phyloP scores from a whole-genome alignment of 2,329 filamentous ascomycete genomes.

The Penicillium sp. region DNA sequence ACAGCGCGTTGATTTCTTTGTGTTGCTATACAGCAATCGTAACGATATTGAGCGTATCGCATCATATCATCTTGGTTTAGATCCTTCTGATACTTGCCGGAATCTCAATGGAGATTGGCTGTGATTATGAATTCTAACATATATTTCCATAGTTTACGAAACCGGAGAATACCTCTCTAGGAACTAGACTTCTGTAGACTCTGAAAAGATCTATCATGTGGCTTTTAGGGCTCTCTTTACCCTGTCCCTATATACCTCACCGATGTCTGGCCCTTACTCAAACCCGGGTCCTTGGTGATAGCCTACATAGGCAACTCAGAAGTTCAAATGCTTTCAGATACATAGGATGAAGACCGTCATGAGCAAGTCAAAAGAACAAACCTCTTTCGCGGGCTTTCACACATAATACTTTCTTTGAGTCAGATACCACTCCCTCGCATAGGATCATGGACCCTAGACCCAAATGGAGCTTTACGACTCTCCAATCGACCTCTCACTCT shows the following conservation, averaged over 20 bases:
- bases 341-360: constrained; percentile 28
- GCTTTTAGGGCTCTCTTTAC: constrained; percentile 22
- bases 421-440: constrained; percentile 32
- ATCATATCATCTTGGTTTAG: constrained; percentile 14
- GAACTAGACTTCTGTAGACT: constrained; percentile 23
- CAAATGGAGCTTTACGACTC: constrained; percentile 28
- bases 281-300: constrained; percentile 33
- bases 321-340: constrained; percentile 30
- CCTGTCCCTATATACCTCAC: constrained; percentile 28
- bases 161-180: constrained; percentile 16
- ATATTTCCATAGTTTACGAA: constrained; percentile 12
- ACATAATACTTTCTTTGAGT: constrained; percentile 25
- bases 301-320: constrained; percentile 28
- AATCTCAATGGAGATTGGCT: no score
- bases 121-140: no score
- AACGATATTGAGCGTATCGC: constrained; percentile 11
- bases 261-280: constrained; percentile 14
- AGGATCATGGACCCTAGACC: constrained; percentile 34
- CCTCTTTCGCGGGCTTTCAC: constrained; percentile 24
- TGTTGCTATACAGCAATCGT: constrained; percentile 12
- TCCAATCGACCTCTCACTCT: constrained; percentile 40
- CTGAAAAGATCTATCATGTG: constrained; percentile 22
- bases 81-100: constrained; percentile 27
- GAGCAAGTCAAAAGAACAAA: constrained; percentile 16
- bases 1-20: constrained; percentile 13